phyloP scores from a whole-genome alignment of 495 filamentous ascomycete species.

The Hyaloscypha bicolor region DNA sequence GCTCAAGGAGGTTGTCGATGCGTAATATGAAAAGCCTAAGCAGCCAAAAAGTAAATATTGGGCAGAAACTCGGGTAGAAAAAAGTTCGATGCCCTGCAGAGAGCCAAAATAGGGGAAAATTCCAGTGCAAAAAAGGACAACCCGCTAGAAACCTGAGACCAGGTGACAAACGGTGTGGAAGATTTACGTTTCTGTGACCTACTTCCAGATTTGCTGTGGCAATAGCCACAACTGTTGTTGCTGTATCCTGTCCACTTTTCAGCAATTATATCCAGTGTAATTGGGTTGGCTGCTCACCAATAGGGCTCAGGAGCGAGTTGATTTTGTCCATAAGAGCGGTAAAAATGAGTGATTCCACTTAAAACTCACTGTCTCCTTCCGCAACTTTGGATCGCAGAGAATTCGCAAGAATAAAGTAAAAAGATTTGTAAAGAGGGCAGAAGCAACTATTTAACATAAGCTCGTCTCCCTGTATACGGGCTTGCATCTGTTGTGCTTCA shows the following conservation, averaged over 20 bases:
- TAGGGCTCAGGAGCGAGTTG: too few species aligned
- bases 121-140: not conserved
- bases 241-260: slow-evolving; percentile 29
- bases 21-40: slow-evolving; percentile 83
- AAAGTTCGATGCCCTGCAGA: slow-evolving; percentile 13
- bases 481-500: too few species aligned
- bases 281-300: too few species aligned
- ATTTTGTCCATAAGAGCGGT: too few species aligned
- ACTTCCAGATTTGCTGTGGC: slow-evolving; percentile 28
- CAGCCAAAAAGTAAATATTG: slow-evolving; percentile 25
- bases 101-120: not conserved
- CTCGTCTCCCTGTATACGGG: too few species aligned
- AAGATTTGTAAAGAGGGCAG: too few species aligned
- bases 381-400: too few species aligned
- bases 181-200: slow-evolving; percentile 31
- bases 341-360: too few species aligned
- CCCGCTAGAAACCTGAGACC: not conserved
- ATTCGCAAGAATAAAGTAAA: too few species aligned
- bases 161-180: slow-evolving; percentile 3
- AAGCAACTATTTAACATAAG: too few species aligned
- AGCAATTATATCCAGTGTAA: slow-evolving; percentile 23
- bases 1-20: slow-evolving; percentile 65
- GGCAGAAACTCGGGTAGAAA: not conserved
- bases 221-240: slow-evolving; percentile 32
- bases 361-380: too few species aligned